Evolutionary conservation across 148 eudicot species (phyloP).

Genomic region (Fallopia convolvulus): DNA sequence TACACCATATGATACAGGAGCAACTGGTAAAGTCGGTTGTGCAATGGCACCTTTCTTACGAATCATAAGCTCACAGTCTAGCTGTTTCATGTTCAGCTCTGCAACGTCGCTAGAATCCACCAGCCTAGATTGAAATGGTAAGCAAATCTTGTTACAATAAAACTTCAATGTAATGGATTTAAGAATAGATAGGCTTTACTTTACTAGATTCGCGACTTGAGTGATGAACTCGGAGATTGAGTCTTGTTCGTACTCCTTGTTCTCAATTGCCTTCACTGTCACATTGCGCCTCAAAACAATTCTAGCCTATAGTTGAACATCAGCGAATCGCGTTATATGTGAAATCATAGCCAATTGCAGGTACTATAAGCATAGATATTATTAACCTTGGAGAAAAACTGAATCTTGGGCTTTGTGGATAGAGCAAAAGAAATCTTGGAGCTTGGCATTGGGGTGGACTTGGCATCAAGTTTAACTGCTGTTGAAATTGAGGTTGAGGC

Average conservation of each 20-base stretch:
- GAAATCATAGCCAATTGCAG: background rate
- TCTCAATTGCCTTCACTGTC: constrained; percentile 28
- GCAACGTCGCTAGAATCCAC: constrained; percentile 78
- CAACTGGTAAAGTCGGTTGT: constrained; percentile 38
- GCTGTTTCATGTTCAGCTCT: constrained; percentile 63
- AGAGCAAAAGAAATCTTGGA: constrained; percentile 5
- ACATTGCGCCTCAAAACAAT: constrained; percentile 28
- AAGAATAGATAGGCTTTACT: constrained; percentile 26
- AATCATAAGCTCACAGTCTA: constrained; percentile 64
- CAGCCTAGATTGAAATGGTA: constrained; percentile 34
- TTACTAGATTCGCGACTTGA: constrained; percentile 66
- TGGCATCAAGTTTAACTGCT: background rate
- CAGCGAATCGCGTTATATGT: background rate
- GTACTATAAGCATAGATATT: background rate
- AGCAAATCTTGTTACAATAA: too few species aligned
- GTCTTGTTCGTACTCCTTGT: constrained; percentile 23
- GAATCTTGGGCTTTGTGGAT: background rate
- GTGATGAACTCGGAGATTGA: constrained; percentile 44
- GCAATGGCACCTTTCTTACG: constrained; percentile 63
- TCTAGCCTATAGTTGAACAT: constrained; percentile 12
- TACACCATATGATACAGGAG: constrained; percentile 17
- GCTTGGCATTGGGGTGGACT: background rate
- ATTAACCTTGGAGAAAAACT: constrained; percentile 2
- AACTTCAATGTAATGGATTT: background rate
- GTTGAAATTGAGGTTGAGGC: background rate